Evolutionary conservation across 2,329 filamentous ascomycete genomes (phyloP), one percentile per base, ranked within the genome.

Genomic region (Colletotrichum shisoi): DNA sequence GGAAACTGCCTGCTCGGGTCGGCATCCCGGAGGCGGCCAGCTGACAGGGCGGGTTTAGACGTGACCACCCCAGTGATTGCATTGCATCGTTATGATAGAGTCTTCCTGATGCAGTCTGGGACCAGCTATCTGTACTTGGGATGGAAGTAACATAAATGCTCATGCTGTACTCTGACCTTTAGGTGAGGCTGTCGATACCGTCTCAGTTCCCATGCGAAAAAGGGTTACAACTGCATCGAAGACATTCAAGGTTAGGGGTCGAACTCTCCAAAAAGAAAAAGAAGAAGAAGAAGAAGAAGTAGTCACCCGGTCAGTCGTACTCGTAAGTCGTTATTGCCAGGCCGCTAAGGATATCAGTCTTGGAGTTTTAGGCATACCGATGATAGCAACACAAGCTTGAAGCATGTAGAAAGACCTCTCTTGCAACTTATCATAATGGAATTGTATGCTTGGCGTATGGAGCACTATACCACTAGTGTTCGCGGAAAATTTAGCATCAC

Each of bases 231-330:
- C 17, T 19, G 9, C 13, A n/a, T 37, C 12, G 8, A n/a, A 19
- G 27, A 8, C n/a, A 19, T 37, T 19, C 27, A 13, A n/a, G 37
- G 31, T 34, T 13, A 12, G 5, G 17, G 11, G 17, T 51, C 15
- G 8, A 34, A 17, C 7, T 19, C 11, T 34, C 15, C 2, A 0
- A n/a, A 11, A 21, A 21, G 21, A 3, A 21, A 21, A 21, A 21
- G 21, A 21, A 21, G 3, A 21, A 21, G 2, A 21, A 3, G n/a
- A 9, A 17, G 2, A 3, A 3, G 0, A 9, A 6, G 3, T 51
- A 4, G 1, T 51, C 34, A 8, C 1, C 1, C 34, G 9, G 1
- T 34, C 15, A n/a, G 0, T 19, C 5, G 6, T 13, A 6, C 12
- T n/a, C 17, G n/a, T 1, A 4, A 34, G 31, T 9, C 27, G 4